Evolutionary conservation across 202 grass and related monocot genomes (phyloP), one percentile per base, ranked within the genome.

Genomic region (Setaria viridis): DNA sequence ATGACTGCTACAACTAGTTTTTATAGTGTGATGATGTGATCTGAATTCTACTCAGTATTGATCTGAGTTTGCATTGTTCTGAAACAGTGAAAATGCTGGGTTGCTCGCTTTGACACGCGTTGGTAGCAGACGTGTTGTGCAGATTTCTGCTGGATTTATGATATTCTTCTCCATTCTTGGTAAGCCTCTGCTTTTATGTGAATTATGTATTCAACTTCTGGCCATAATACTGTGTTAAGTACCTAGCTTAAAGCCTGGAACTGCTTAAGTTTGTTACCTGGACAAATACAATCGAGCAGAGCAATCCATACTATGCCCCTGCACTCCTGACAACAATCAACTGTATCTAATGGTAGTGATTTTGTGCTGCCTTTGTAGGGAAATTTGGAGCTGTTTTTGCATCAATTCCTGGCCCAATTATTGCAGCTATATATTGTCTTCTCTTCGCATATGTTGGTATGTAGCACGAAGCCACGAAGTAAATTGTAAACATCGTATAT

Each of bases 311-410:
- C 17, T 51, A 13, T 68, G 7, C 49, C 74, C 21, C 8, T 75
- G 51, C 15, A 33, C 45, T 62, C 48, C 21, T 62, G 62, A 70
- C 35, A 30, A 62, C 45, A 68, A 43, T 72, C 45, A 73, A 63
- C 10, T 41, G 6, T 63, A 17, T 84, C 25, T 76, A 29, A 60
- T 48, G 9, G 9, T 63, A 74, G 9, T 83, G 32, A n/a, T 42
- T 67, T 90, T 84, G 13, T 65, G 45, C 7, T 88, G 85, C 7
- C 2, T 42, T 80, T 43, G 7, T 77, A 97, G 94, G 94, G 84
- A 97, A 97, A 91, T 94, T 97, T 85, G 94, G 94, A 81, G 94
- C 94, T 60, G 90, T 97, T 62, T 94, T 97, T 72, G 94, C 94
- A 84, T 97, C 92, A 16, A 94, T 97, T 89, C 94, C 94, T 30